Percentiles rank a stretch among this genome's conserved stretches.
phyloP scores from a whole-genome alignment of 73 alveolate species.

The Paramecium bursaria region DNA sequence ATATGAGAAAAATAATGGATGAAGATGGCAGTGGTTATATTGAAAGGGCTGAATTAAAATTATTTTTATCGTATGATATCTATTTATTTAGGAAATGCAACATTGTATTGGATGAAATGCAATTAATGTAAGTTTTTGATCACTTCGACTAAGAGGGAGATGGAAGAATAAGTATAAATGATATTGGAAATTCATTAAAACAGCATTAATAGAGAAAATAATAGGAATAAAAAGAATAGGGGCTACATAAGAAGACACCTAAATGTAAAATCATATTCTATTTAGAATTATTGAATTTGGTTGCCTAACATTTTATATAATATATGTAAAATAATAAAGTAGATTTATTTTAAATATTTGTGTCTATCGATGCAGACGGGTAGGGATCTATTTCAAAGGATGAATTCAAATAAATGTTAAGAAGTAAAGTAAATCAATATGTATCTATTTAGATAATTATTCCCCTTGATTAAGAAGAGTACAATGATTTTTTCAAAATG shows the following conservation, averaged over 20 bases:
- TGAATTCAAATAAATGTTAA: conserved; percentile 52
- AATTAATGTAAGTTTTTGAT: conserved; percentile 2
- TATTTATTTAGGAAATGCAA: no score
- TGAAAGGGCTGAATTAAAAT: conserved; percentile 19
- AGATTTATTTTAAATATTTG: conserved; percentile 37
- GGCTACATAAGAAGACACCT: conserved; percentile 20
- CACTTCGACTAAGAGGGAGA: conserved; percentile 57
- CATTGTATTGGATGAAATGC: background rate
- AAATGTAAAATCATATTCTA: conserved; percentile 19
- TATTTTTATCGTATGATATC: background rate
- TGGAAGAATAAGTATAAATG: conserved; percentile 32
- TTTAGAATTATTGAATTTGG: conserved; percentile 46
- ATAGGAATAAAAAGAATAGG: background rate
- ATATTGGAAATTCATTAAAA: conserved; percentile 10
- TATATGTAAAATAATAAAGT: conserved; percentile 1
- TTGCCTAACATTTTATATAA: conserved; percentile 13
- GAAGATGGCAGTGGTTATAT: conserved; percentile 44
- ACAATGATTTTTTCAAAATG: conserved; percentile 32
- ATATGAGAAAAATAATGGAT: conserved; percentile 25
- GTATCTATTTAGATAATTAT: conserved; percentile 9
- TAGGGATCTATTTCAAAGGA: conserved; percentile 48
- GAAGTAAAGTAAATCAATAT: conserved; percentile 35
- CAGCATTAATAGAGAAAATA: background rate
- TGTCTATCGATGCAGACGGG: conserved; percentile 37
- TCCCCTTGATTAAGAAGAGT: conserved; percentile 58